Base-by-base conservation (phyloP, 1,139 yeast genomes). In the Blastobotrys apis region DNA sequence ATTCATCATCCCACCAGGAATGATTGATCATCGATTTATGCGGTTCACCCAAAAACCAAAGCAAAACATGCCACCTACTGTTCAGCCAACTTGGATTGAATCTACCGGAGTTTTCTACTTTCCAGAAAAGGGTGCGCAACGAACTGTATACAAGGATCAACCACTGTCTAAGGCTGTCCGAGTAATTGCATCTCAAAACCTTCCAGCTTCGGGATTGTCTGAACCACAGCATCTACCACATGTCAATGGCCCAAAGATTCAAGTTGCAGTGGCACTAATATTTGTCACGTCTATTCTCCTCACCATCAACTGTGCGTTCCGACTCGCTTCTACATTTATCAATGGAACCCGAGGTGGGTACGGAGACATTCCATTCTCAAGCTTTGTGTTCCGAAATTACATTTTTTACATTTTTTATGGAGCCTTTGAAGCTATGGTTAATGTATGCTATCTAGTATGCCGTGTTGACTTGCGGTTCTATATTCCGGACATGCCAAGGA, bases 61-160 rank as follows among this genome's bases (percentile, higher is more conserved):
- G 36, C 37, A 48, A 43, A 41, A 33, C 15, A 47, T 57, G 17
- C 67, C 67, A 29, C 59, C 42, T 65, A 80, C 86, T 16, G 78
- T 78, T 59, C 92, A 83, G 62, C 86, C 94, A 31, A 80, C 82
- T 74, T 84, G 94, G 94, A 79, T 84, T 57, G 80, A 80, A 58
- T 73, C 79, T 1, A 80, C 81, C 55, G 59, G 67, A 15, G 72
- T 81, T 12, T 56, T 75, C 81, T 25, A 58, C 43, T 58, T 47
- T 39, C 60, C 62, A 5, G 35, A 43, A 16, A 51, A 49, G 48
- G 58, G 58, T 3, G 52, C 58, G 9, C 63, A 58, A 44, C 45
- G 42, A 4, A n/a, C 19, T 19, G 43, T 49, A 25, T 47, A 43
- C 47, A 69, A 71, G 50, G 69, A 79, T 46, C 80, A 77, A 54